Evolutionary conservation across 768 basidiomycete genomes (phyloP).

Genomic region (Lactarius hatsudake): DNA sequence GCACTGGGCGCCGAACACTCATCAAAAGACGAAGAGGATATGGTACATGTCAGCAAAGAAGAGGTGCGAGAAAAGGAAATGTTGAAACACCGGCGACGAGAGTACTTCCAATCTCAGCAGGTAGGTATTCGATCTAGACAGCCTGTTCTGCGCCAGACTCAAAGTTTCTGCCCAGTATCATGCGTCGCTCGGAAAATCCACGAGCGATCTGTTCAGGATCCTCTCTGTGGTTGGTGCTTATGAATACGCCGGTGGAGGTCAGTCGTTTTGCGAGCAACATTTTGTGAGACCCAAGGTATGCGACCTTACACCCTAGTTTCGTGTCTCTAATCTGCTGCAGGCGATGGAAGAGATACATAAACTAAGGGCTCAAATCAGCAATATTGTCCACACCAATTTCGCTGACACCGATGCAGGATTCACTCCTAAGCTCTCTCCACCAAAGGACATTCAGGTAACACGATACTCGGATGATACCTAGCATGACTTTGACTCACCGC

Average conservation of each 20-base stretch:
- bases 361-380: conserved; percentile 82
- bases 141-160: background rate
- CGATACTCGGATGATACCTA: background rate
- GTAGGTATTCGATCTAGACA: conserved; percentile 41
- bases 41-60: conserved; percentile 47
- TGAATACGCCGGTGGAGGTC: conserved; percentile 82
- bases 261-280: conserved; percentile 80
- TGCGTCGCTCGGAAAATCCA: conserved; percentile 70
- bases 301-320: background rate
- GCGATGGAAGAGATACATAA: conserved; percentile 99
- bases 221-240: conserved; percentile 97
- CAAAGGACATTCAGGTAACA: conserved; percentile 70
- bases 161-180: conserved; percentile 53
- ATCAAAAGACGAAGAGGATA: conserved; percentile 40
- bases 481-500: conserved; percentile 10
- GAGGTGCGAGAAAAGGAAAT: conserved; percentile 52
- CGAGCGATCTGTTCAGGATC: conserved; percentile 83
- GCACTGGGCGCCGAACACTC: conserved; percentile 47
- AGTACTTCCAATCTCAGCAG: conserved; percentile 80
- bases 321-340: conserved; percentile 39
- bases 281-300: conserved; percentile 87
- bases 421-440: conserved; percentile 66
- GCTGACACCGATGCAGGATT: conserved; percentile 60
- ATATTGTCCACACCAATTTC: conserved; percentile 80
- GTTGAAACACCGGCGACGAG: conserved; percentile 60